Evolutionary conservation across 768 basidiomycete species (phyloP).

Genomic region (Gyrodon lividus): DNA sequence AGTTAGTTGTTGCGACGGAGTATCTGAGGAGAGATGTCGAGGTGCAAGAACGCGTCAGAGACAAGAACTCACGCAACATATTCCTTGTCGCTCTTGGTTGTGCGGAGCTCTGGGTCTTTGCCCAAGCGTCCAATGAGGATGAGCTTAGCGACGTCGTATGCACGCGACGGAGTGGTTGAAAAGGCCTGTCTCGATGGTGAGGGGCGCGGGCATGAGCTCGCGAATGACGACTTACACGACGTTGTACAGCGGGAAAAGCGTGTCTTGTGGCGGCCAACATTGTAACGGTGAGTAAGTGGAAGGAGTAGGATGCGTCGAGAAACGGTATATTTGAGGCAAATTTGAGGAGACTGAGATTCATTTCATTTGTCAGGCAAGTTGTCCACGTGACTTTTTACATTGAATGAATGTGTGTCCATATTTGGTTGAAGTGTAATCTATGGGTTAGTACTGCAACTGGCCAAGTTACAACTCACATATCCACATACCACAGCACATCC

Average conservation of each 20-base stretch:
- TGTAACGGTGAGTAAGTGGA: not conserved
- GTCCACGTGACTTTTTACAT: not conserved
- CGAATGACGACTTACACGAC: conserved; percentile 46
- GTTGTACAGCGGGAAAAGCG: conserved; percentile 36
- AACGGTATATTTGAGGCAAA: not conserved
- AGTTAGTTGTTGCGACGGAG: conserved; percentile 71
- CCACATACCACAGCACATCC: conserved; percentile 3
- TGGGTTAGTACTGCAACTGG: conserved; percentile 9
- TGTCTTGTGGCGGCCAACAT: conserved; percentile 59
- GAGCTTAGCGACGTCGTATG: conserved; percentile 70
- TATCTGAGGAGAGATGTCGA: conserved; percentile 48
- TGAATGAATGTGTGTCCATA: conserved; percentile 1
- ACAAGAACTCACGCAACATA: conserved; percentile 59
- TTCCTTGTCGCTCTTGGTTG: conserved; percentile 74
- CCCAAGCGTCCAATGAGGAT: conserved; percentile 73
- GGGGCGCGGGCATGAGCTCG: not conserved
- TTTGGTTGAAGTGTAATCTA: conserved; percentile 20
- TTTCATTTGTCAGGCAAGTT: too few relatives aligned
- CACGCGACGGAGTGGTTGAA: conserved; percentile 54
- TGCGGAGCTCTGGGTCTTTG: conserved; percentile 66
- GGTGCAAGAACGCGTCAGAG: not conserved
- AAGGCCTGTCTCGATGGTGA: conserved; percentile 48
- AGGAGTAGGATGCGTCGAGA: not conserved
- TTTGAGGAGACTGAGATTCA: too few relatives aligned
- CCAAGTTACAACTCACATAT: not conserved